These are phyloP conservation scores for Allantophomopsis lycopodina DNA, from an alignment of 2,329 filamentous ascomycete species.

Conservation along the genomic window DNA sequence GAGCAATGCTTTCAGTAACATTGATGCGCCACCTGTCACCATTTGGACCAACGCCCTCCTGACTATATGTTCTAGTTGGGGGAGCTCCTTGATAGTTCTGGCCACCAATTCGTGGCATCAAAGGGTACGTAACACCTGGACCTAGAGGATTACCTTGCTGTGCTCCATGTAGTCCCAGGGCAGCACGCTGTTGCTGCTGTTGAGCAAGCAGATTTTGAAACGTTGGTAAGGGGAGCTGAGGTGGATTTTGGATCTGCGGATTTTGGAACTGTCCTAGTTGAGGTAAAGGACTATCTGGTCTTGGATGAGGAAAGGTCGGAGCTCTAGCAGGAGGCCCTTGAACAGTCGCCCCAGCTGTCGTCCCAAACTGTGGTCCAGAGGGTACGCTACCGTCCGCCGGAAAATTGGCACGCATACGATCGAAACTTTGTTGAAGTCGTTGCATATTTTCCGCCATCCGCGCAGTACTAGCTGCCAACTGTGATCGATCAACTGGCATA, in stretches of 20 bases:
- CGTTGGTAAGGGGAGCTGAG: conserved; percentile 5
- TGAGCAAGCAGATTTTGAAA: conserved; percentile 12
- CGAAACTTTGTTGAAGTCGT: neutral
- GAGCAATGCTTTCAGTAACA: conserved; percentile 27
- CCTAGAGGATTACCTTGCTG: conserved; percentile 5
- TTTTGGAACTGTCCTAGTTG: conserved; percentile 8
- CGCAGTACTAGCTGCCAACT: neutral
- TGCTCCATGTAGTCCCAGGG: conserved; percentile 10
- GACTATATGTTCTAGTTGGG: conserved; percentile 27
- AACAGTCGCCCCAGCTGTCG: neutral
- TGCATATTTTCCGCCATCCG: neutral
- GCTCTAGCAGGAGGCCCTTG: neutral
- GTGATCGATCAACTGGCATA: neutral
- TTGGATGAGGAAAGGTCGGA: neutral
- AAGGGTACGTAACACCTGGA: neutral
- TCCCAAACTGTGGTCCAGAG: too few species aligned
- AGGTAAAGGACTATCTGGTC: conserved; percentile 1
- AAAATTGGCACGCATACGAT: neutral
- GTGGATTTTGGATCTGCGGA: neutral
- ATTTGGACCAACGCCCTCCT: conserved; percentile 33
- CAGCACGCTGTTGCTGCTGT: conserved; percentile 12
- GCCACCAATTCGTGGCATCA: conserved; percentile 8
- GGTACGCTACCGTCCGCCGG: neutral
- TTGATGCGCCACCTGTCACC: conserved; percentile 37
- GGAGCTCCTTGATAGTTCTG: conserved; percentile 19